These are phyloP conservation scores for Amphicarpaea edgeworthii DNA, from an alignment of 306 rosid species.

Conservation along the genomic window DNA sequence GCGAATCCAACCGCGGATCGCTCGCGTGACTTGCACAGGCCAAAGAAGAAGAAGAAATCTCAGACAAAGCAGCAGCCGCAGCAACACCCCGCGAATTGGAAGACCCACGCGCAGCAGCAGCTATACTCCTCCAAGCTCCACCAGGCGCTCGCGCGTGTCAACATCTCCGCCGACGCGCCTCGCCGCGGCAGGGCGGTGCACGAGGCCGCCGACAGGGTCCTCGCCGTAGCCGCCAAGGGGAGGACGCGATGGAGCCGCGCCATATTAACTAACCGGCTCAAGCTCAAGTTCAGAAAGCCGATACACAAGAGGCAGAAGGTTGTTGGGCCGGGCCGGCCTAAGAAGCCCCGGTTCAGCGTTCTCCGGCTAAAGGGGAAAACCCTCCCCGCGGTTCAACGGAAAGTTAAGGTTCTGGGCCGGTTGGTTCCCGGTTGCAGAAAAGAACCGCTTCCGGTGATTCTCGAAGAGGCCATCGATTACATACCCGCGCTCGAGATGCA, in stretches of 20 bases:
- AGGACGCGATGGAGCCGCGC: slow-evolving; percentile 94
- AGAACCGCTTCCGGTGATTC: slow-evolving; percentile 80
- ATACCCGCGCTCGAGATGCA: slow-evolving; percentile 97
- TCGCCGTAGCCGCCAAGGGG: slow-evolving; percentile 85
- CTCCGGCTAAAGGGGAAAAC: slow-evolving; percentile 73
- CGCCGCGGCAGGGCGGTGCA: slow-evolving; percentile 72
- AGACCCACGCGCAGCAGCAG: slow-evolving; percentile 75
- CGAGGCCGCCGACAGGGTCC: slow-evolving; percentile 81
- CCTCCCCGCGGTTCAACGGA: slow-evolving; percentile 78
- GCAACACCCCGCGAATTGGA: slow-evolving; percentile 67
- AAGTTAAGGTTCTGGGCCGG: slow-evolving; percentile 75
- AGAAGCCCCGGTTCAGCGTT: slow-evolving; percentile 68
- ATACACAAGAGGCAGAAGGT: slow-evolving; percentile 52
- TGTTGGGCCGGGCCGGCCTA: slow-evolving; percentile 51
- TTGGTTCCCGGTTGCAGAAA: slow-evolving; percentile 96
- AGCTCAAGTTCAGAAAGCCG: slow-evolving; percentile 74
- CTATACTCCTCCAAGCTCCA: slow-evolving; percentile 78
- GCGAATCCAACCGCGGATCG: slow-evolving; percentile 59
- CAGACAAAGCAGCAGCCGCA: slow-evolving; percentile 44
- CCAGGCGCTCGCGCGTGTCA: slow-evolving; percentile 69
- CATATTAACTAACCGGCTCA: slow-evolving; percentile 71
- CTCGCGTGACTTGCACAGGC: slow-evolving; percentile 56
- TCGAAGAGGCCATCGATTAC: slow-evolving; percentile 87
- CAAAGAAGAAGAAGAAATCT: slow-evolving; percentile 73
- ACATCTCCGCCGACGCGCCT: slow-evolving; percentile 49